Evolutionary conservation across 2,329 filamentous ascomycete species (phyloP), one percentile per base, ranked within the genome.

Genomic region (Penicillium sp.): DNA sequence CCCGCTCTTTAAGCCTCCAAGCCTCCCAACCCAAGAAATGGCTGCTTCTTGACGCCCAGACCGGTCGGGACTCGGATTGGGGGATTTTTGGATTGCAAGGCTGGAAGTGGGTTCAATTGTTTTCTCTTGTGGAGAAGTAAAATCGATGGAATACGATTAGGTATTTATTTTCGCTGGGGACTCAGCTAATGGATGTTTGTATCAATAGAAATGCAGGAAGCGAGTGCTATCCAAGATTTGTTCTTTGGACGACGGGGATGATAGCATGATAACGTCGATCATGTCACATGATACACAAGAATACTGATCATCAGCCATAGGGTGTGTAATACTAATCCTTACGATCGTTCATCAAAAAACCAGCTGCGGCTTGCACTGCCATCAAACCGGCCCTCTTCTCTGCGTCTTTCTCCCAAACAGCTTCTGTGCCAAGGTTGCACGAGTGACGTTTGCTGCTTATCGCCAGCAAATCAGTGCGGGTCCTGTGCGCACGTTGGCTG

Each of bases 391-490:
- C 38, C n/a, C 7, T 8, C 2, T 17, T 47, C 11, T 20, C 20
- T 5, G 20, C 5, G 20, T 4, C 4, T 31, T 31, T 47, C 12
- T 25, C 22, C 5, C 12, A 20, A 5, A 31, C 28, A 5, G 3
- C 31, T 35, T 5, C 28, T 10, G 47, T 35, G n/a, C 49, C 49
- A 39, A 39, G 49, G 34, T 39, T 28, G 35, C 20, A 17, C 20
- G 11, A 39, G 35, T 51, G 49, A 51, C 49, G 49, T 39, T 5
- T 17, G 48, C 34, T 20, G 17, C 31, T 51, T 51, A 51, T 51
- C 49, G 49, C 49, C 28, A 59, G 52, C 58, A 60, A 60, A 60
- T 60, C 53, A 60, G 14, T n/a, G 54, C 39, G 47, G 47, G 35
- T 60, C 58, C 17, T 31, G 3, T 6, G 14, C n/a, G 22, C 58